These are phyloP conservation scores for Ceriops decandra DNA, from an alignment of 345 rosid species.

Conservation along the genomic window DNA sequence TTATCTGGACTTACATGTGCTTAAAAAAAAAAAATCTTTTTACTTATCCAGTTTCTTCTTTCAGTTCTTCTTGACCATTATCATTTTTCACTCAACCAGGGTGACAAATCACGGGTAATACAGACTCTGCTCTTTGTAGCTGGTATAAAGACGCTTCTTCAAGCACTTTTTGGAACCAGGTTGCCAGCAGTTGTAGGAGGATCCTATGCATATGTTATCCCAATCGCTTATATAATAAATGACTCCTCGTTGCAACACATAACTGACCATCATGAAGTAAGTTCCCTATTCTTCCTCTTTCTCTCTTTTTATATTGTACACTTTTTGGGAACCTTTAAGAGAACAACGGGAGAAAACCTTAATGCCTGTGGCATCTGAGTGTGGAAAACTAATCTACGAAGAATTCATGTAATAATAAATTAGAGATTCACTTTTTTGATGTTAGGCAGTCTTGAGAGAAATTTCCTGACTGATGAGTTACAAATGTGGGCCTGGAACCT, in stretches of 20 bases:
- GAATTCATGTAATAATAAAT: neutral
- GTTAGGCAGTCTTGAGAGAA: no score
- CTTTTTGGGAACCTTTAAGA: neutral
- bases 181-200: slow-evolving; percentile 35
- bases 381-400: neutral
- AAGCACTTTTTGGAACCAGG: slow-evolving; percentile 35
- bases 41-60: neutral
- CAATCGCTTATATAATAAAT: slow-evolving; percentile 30
- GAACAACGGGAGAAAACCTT: neutral
- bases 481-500: neutral
- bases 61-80: neutral
- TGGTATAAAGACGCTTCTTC: slow-evolving; percentile 34
- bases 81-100: slow-evolving; percentile 15
- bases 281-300: slow-evolving; percentile 2
- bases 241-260: slow-evolving; percentile 31
- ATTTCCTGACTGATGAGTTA: no score
- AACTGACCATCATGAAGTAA: slow-evolving; percentile 29
- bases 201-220: slow-evolving; percentile 30
- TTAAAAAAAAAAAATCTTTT: neutral
- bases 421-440: neutral
- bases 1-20: neutral
- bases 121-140: slow-evolving; percentile 34
- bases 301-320: neutral
- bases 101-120: slow-evolving; percentile 30
- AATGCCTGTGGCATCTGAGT: neutral